Percentiles rank a stretch among this genome's conserved stretches.
These are phyloP conservation scores for Plasmopara viticola DNA, from an alignment of 352 stramenopile genomes.

Conservation along the genomic window DNA sequence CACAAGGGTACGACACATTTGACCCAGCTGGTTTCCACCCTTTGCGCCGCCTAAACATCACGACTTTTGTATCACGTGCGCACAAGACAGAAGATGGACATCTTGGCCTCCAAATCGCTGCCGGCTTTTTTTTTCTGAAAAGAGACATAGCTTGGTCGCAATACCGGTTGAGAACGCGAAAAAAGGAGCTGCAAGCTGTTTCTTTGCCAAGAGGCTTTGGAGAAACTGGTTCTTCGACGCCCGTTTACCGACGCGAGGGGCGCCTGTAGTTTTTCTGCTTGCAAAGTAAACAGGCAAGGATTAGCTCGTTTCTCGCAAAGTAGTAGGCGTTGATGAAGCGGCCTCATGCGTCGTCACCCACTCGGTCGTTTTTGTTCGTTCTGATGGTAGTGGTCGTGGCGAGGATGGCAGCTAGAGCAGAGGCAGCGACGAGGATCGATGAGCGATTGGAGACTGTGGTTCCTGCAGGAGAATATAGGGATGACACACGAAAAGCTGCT, in stretches of 20 bases:
- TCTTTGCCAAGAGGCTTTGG: slow-evolving; percentile 11
- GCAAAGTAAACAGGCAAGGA: too few relatives aligned
- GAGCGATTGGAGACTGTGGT: slow-evolving; percentile 12
- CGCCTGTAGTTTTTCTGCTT: too few relatives aligned
- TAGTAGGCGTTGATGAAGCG: slow-evolving; percentile 16
- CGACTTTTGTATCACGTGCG: slow-evolving; percentile 11
- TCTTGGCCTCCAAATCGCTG: slow-evolving; percentile 26
- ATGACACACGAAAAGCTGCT: slow-evolving; percentile 3
- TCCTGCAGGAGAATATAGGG: slow-evolving; percentile 8
- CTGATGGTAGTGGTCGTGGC: slow-evolving; percentile 12
- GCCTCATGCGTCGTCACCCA: slow-evolving; percentile 4
- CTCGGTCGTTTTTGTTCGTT: slow-evolving; percentile 9
- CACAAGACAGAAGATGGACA: slow-evolving; percentile 16
- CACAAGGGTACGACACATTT: slow-evolving; percentile 13
- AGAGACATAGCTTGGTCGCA: slow-evolving; percentile 17
- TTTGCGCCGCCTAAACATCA: slow-evolving; percentile 1
- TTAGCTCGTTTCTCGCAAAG: too few relatives aligned
- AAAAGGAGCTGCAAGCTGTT: slow-evolving; percentile 13
- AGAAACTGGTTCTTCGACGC: slow-evolving; percentile 15
- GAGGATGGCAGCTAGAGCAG: slow-evolving; percentile 9
- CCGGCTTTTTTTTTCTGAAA: slow-evolving; percentile 17
- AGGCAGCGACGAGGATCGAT: slow-evolving; percentile 4
- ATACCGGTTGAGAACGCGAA: neutral
- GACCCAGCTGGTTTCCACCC: slow-evolving; percentile 17
- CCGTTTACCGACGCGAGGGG: too few relatives aligned